Evolutionary conservation across 1,284 basidiomycete species (phyloP).

Genomic region (Tetrapyrgos nigripes): DNA sequence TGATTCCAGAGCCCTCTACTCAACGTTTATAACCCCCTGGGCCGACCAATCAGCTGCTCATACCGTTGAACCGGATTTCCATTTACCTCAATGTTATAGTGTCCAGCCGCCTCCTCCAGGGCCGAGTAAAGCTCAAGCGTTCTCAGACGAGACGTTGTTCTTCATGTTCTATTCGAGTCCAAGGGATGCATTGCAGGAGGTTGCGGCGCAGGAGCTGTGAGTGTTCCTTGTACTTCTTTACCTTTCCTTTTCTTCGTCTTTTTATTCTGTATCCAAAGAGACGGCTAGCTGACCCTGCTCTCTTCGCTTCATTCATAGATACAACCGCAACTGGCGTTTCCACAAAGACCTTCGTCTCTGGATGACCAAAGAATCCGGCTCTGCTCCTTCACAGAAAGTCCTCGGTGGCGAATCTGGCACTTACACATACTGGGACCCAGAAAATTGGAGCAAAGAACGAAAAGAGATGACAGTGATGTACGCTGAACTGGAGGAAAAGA

Average conservation of each 20-base stretch:
- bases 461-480: constrained; percentile 91
- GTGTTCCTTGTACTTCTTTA: constrained; percentile 38
- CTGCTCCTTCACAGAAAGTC: constrained; percentile 85
- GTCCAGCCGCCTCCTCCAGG: constrained; percentile 92
- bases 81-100: constrained; percentile 86
- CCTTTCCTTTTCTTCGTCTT: constrained; percentile 2
- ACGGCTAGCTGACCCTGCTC: not conserved
- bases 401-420: constrained; percentile 89
- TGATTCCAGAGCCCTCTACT: constrained; percentile 89
- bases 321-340: constrained; percentile 97
- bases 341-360: constrained; percentile 95
- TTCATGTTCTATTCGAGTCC: constrained; percentile 99
- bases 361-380: constrained; percentile 93
- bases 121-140: constrained; percentile 85
- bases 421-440: constrained; percentile 93
- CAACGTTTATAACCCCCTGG: constrained; percentile 97
- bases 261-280: too few relatives aligned
- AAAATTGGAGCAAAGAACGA: constrained; percentile 86
- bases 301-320: constrained; percentile 56
- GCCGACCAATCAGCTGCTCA: constrained; percentile 86
- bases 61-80: constrained; percentile 89
- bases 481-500: constrained; percentile 87
- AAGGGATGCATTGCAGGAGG: constrained; percentile 92
- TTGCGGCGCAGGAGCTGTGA: constrained; percentile 94
- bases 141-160: constrained; percentile 97